Conservation (phyloP, 2,329 filamentous ascomycete genomes). For the Didymella exigua region DNA sequence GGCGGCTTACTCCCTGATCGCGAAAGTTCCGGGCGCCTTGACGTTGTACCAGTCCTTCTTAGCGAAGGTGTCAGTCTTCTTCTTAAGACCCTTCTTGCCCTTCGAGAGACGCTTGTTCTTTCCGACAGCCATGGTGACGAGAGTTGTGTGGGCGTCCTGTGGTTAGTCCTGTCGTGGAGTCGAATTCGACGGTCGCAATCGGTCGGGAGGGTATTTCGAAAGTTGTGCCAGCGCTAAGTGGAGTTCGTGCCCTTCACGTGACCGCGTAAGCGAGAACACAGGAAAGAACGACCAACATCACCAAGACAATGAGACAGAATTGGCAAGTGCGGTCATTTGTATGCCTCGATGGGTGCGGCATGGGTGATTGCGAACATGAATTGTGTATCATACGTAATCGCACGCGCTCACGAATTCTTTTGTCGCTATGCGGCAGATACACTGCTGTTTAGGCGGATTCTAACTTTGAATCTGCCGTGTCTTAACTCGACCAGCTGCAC, state of each 20-base stretch:
- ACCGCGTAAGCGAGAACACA: background rate
- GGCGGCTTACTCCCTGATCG: slow-evolving; percentile 85
- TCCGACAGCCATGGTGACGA: slow-evolving; percentile 80
- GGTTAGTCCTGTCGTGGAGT: slow-evolving; percentile 40
- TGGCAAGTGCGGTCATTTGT: background rate
- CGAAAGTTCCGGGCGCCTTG: slow-evolving; percentile 97
- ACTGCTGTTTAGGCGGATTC: background rate
- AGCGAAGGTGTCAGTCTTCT: slow-evolving; percentile 98
- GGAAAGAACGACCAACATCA: slow-evolving; percentile 7
- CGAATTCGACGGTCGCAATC: slow-evolving; percentile 14
- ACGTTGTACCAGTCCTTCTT: slow-evolving; percentile 99
- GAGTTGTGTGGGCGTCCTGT: slow-evolving; percentile 38
- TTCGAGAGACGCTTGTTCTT: slow-evolving; percentile 99
- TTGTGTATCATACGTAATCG: background rate
- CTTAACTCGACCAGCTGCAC: background rate
- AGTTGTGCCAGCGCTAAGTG: slow-evolving; percentile 5
- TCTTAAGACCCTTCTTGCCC: slow-evolving; percentile 99
- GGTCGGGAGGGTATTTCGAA: slow-evolving; percentile 13
- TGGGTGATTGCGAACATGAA: background rate
- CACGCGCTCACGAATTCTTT: background rate
- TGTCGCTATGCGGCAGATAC: background rate
- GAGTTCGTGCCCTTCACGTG: slow-evolving; percentile 7
- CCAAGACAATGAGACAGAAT: background rate
- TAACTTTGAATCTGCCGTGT: background rate
- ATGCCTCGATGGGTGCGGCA: background rate